Evolutionary conservation across 1,284 basidiomycete genomes (phyloP).

Genomic region (Puccinia polysora): DNA sequence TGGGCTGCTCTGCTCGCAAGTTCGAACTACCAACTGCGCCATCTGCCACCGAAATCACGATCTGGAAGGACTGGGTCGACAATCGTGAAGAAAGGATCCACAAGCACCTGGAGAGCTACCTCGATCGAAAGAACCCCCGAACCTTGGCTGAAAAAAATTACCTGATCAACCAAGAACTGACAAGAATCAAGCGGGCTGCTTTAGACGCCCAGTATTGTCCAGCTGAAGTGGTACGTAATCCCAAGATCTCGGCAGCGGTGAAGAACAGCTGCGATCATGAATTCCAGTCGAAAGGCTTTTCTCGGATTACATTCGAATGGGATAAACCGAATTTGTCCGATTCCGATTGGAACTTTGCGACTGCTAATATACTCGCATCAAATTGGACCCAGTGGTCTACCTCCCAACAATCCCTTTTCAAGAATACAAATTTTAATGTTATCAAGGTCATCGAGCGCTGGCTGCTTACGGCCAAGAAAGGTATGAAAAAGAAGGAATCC

Average conservation of each 20-base stretch:
- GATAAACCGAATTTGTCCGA: neutral
- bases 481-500: neutral
- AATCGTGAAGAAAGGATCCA: neutral
- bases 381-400: neutral
- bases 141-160: neutral
- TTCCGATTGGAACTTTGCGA: too few species aligned
- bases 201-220: neutral
- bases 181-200: neutral
- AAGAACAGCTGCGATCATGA: constrained; percentile 3
- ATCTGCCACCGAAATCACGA: neutral
- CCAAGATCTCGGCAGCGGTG: neutral
- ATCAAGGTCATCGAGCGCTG: neutral
- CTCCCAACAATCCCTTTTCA: neutral
- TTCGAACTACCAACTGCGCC: neutral
- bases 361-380: neutral
- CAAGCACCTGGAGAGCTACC: neutral
- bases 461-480: neutral
- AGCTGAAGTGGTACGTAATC: neutral
- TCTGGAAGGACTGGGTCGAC: neutral
- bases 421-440: neutral
- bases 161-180: neutral
- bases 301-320: constrained; percentile 4
- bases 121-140: neutral
- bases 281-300: constrained; percentile 4
- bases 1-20: neutral